Base-by-base conservation (phyloP, 148 eudicot genomes). In the Rhododendron ferrugineum region DNA sequence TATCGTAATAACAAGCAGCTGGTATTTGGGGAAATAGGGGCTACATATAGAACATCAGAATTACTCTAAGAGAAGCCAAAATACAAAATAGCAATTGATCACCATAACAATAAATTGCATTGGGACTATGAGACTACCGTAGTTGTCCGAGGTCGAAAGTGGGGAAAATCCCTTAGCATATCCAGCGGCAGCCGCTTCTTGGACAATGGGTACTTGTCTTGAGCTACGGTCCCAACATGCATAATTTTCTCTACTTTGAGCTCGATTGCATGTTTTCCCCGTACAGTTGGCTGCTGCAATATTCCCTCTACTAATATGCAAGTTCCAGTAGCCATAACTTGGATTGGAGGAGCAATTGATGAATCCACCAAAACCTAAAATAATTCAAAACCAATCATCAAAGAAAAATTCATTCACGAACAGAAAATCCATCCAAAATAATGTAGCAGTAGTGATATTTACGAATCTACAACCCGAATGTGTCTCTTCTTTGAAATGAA, bases 111-210 rank as follows among this genome's bases (percentile, higher is more conserved):
- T 20, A 82, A 83, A 83, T 83, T 50, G 68, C 54, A 84, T 11
- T 1, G 46, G 42, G 74, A 40, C 23, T 11, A 30, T 14, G 54
- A 82, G 79, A 42, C 79, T 78, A 96, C 98, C 82, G 98, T 96
- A n/a, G 94, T 96, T 78, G 99, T 96, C 22, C 99, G 91, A 47
- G 99, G 95, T 14, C 97, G 93, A 84, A 96, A 92, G 32, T 96
- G 98, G 49, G 98, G 86, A 87, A 90, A 90, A 85, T 93, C 93
- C 79, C 97, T 88, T 83, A 96, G 84, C 58, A 56, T 80, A 73
- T 94, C 95, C 74, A 96, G 79, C 46, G 95, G 97, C 37, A 96
- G 85, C 50, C 95, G 90, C 75, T 92, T 96, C 95, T 93, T 96
- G 0, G 99, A 90, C 34, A 96, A 89, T 13, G 98, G 99, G 84